A percentile compares a stretch with the other conserved stretches of the same genome.
Evolutionary conservation across 805 yeast species (phyloP).

Genomic region (Candida sonorensis): DNA sequence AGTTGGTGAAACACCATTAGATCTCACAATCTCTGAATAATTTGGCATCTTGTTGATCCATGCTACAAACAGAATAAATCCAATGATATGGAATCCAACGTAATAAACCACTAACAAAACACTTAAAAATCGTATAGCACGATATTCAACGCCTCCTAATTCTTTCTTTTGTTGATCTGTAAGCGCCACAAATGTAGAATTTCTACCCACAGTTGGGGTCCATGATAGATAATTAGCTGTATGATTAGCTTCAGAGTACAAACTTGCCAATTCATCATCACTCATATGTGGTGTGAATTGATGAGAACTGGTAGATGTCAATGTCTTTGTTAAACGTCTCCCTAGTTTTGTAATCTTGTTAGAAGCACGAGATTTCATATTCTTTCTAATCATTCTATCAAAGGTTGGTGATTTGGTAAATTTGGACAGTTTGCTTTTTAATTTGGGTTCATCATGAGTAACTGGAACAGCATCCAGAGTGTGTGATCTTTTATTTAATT

Average conservation of each 20-base stretch:
- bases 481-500: slow-evolving; percentile 32
- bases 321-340: slow-evolving; percentile 18
- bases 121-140: slow-evolving; percentile 75
- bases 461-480: slow-evolving; percentile 1
- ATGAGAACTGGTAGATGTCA: slow-evolving; percentile 6
- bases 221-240: slow-evolving; percentile 74
- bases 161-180: slow-evolving; percentile 85
- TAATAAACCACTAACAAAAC: slow-evolving; percentile 61
- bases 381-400: slow-evolving; percentile 32
- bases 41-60: slow-evolving; percentile 44
- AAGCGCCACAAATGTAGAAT: slow-evolving; percentile 81
- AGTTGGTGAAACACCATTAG: slow-evolving; percentile 60
- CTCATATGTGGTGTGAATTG: slow-evolving; percentile 8
- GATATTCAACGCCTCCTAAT: slow-evolving; percentile 94
- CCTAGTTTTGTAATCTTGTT: slow-evolving; percentile 16
- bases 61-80: slow-evolving; percentile 46
- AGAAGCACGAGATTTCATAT: slow-evolving; percentile 14
- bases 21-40: slow-evolving; percentile 39
- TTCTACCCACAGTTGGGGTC: slow-evolving; percentile 88
- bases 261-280: slow-evolving; percentile 26
- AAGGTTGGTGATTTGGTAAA: slow-evolving; percentile 40
- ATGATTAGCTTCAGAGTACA: slow-evolving; percentile 25
- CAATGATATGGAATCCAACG: slow-evolving; percentile 65
- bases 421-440: slow-evolving; percentile 6
- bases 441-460: slow-evolving; percentile 2